Evolutionary conservation across 495 filamentous ascomycete species (phyloP).

Genomic region (Penicillium ochrochloron): DNA sequence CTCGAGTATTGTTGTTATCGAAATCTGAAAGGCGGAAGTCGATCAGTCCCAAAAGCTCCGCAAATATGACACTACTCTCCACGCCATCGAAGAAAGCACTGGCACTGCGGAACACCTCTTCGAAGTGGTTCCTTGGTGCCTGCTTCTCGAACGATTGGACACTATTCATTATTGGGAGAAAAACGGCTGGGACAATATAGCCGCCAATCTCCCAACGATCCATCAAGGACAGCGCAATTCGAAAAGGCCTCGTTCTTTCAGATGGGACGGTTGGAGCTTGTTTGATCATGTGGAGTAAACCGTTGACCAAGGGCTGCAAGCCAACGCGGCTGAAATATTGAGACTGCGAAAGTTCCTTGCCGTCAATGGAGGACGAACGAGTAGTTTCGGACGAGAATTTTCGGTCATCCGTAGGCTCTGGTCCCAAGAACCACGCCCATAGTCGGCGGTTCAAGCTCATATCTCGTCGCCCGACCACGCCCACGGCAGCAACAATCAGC

Average conservation of each 20-base stretch:
- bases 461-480: constrained; percentile 84
- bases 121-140: constrained; percentile 66
- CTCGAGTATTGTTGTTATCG: constrained; percentile 52
- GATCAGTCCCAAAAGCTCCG: constrained; percentile 67
- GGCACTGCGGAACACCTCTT: constrained; percentile 90
- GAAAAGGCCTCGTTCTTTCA: constrained; percentile 84
- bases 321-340: constrained; percentile 84
- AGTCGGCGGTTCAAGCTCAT: constrained; percentile 95
- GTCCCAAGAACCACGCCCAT: constrained; percentile 96
- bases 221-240: constrained; percentile 93
- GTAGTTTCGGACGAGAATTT: constrained; percentile 51
- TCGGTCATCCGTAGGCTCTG: constrained; percentile 63
- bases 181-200: constrained; percentile 82
- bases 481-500: constrained; percentile 77
- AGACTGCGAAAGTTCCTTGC: constrained; percentile 51
- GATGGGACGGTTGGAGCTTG: constrained; percentile 55
- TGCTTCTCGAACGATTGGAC: constrained; percentile 69
- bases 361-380: constrained; percentile 45
- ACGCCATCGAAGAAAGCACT: constrained; percentile 97
- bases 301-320: constrained; percentile 68
- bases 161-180: constrained; percentile 81
- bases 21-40: constrained; percentile 38
- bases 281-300: constrained; percentile 78
- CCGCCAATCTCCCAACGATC: constrained; percentile 97
- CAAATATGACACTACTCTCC: constrained; percentile 91